Base-by-base conservation (phyloP, 495 filamentous ascomycete genomes). In the Podospora conica region DNA sequence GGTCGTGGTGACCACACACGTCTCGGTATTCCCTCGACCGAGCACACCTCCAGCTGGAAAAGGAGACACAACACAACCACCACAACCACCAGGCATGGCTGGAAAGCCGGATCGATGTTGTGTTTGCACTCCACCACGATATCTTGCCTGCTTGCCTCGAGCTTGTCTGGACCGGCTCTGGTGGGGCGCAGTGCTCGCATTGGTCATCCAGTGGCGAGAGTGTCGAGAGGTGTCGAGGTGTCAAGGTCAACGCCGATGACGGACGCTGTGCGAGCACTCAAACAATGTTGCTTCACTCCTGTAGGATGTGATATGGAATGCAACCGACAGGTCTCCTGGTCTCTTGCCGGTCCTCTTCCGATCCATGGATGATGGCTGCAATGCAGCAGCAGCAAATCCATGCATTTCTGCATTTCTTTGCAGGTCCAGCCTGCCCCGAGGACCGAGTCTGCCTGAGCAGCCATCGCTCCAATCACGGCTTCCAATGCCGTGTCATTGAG, bases 371-470 rank as follows among this genome's bases (percentile, higher is more conserved):
- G 7, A 29, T 59, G 56, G 20, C 20, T 11, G 56, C 7, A 9
- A 18, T 27, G 25, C 23, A 31, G 24, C 23, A 33, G n/a, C n/a
- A n/a, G n/a, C n/a, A 24, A 21, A 61, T 61, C 21, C 59, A 61
- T 61, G 59, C 57, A 59, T n/a, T 29, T 27, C 20, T 29, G n/a
- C 25, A 33, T 20, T 20, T 9, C 23, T 3, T 53, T 25, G 59
- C 58, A 29, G 57, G 9, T n/a, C n/a, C 58, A 29, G 27, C 58
- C 40, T 48, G 2, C 61, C 53, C 22, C 27, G 15, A 5, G 10
- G 6, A 12, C 23, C 29, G 8, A 63, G 20, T 63, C 48, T 63
- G 61, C 40, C 61, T 63, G 61, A 29, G 48, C 61, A 63, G 40
- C 0, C 18, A 11, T 0, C 53, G 10, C 15, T 9, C 59, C 61